phyloP scores from a whole-genome alignment of 2,329 filamentous ascomycete genomes.

The Fusarium newnesense region DNA sequence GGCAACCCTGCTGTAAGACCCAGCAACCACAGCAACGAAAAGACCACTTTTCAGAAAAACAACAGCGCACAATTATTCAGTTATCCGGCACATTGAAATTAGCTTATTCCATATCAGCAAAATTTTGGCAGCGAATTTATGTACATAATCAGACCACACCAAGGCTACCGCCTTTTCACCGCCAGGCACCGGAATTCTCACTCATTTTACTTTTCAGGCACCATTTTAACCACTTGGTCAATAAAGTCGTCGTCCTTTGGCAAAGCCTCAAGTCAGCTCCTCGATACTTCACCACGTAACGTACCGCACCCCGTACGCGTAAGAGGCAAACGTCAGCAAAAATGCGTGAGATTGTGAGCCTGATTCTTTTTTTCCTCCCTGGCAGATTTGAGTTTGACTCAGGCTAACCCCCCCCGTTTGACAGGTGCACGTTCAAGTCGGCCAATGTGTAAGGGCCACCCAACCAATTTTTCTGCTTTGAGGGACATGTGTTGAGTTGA shows the following conservation, averaged over 20 bases:
- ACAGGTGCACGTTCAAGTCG: constrained; percentile 99
- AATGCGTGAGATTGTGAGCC: constrained; percentile 70
- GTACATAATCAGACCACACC: constrained; percentile 27
- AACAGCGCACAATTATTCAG: constrained; percentile 9
- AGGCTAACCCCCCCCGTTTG: constrained; percentile 50
- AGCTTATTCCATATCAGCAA: constrained; percentile 18
- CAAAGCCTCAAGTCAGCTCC: constrained; percentile 11
- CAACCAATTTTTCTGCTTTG: constrained; percentile 48
- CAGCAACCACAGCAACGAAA: constrained; percentile 18
- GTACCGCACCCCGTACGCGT: constrained; percentile 1
- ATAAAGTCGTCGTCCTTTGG: neutral
- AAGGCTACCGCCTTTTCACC: constrained; percentile 30
- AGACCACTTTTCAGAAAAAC: neutral
- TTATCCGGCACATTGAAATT: constrained; percentile 20
- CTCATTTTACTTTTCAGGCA: constrained; percentile 33
- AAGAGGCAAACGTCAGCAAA: constrained; percentile 39
- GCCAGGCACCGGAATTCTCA: constrained; percentile 34
- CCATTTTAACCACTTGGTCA: constrained; percentile 17
- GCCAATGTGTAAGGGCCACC: constrained; percentile 84
- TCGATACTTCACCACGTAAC: neutral
- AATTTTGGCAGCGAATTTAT: constrained; percentile 6
- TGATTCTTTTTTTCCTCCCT: neutral
- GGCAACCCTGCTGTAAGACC: constrained; percentile 11
- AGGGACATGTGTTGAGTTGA: constrained; percentile 24
- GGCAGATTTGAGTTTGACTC: constrained; percentile 54